A percentile compares a stretch with the other conserved stretches of the same genome.
phyloP scores from a whole-genome alignment of 192 early-diverging fungal species.

The Backusella liffmaniae region DNA sequence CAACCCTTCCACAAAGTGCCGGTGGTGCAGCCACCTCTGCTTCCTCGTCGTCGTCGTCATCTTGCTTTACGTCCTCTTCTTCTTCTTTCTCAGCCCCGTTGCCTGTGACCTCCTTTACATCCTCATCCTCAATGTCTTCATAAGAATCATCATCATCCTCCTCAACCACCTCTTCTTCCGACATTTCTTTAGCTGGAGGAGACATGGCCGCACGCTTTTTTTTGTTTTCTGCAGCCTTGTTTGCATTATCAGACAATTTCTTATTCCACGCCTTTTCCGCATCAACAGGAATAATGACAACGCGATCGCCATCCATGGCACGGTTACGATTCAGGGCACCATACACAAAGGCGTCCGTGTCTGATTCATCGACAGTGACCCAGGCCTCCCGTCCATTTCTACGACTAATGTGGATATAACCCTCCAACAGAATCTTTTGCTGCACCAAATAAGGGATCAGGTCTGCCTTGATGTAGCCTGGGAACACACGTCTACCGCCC shows the following conservation, averaged over 20 bases:
- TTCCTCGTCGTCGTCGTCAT: slow-evolving; percentile 41
- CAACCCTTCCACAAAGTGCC: slow-evolving; percentile 47
- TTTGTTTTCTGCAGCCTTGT: slow-evolving; percentile 35
- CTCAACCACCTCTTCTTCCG: slow-evolving; percentile 43
- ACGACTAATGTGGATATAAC: background rate
- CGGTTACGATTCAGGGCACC: slow-evolving; percentile 68
- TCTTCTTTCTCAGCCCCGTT: slow-evolving; percentile 29
- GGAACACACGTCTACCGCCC: background rate
- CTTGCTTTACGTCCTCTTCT: slow-evolving; percentile 39
- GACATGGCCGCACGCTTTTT: slow-evolving; percentile 33
- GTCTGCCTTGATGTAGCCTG: background rate
- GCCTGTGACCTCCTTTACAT: slow-evolving; percentile 34
- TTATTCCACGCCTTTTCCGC: slow-evolving; percentile 52
- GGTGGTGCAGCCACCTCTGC: slow-evolving; percentile 41
- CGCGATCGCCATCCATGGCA: slow-evolving; percentile 78
- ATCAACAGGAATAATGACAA: slow-evolving; percentile 64
- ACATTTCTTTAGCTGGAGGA: slow-evolving; percentile 32
- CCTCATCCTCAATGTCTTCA: slow-evolving; percentile 36
- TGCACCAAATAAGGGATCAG: background rate
- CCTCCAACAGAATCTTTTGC: background rate
- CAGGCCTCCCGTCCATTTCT: slow-evolving; percentile 76
- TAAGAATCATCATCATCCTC: slow-evolving; percentile 40
- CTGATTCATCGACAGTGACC: slow-evolving; percentile 65
- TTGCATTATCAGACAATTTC: slow-evolving; percentile 35
- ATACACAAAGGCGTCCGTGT: slow-evolving; percentile 70